Evolutionary conservation across 352 stramenopile species (phyloP), one percentile per base, ranked within the genome.

Genomic region (Poterioochromonas sp.): DNA sequence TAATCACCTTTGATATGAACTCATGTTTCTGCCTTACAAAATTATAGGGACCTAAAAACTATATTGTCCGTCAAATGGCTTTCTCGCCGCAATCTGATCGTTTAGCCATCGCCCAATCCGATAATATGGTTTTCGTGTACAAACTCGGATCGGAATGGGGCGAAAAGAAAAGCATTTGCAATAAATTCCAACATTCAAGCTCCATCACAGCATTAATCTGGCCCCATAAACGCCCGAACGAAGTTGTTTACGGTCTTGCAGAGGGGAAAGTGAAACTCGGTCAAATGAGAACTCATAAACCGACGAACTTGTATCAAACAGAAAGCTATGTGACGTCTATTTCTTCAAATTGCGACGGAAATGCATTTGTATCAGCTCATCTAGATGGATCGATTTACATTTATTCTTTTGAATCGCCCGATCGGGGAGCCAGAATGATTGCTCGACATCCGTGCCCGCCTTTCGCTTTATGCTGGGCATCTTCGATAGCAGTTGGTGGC

Each of bases 91-190:
- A 97, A 79, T 94, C 88, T 49, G 89, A 88, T 81, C 96, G 95
- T 82, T 89, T 97, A 41, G 92, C 93, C 35, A 88, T 97, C n/a
- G 93, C 92, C 0, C 93, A 97, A 84, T 94, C 86, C 80, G 92
- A 97, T 86, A 96, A 95, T 83, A 97, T 97, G 76, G 89, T 97
- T 3, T 97, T 97, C 81, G 92, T 97, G 69, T 97, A 97, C 85
- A 97, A 97, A 83, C 90, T 96, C 62, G 90, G 92, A 0, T 76
- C 94, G 35, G 91, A 96, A 41, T 97, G 90, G 90, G 88, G 88
- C 20, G 92, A 97, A 82, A 97, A 97, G 83, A 97, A 97, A 82
- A 94, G 86, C 82, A 97, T 97, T 60, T 96, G 92, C 84, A 97
- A 97, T 86, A 97, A 96, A 83, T 97, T 97, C 77, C 82, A 85